phyloP scores from a whole-genome alignment of 441 rosid species.

The Biscutella laevigata region DNA sequence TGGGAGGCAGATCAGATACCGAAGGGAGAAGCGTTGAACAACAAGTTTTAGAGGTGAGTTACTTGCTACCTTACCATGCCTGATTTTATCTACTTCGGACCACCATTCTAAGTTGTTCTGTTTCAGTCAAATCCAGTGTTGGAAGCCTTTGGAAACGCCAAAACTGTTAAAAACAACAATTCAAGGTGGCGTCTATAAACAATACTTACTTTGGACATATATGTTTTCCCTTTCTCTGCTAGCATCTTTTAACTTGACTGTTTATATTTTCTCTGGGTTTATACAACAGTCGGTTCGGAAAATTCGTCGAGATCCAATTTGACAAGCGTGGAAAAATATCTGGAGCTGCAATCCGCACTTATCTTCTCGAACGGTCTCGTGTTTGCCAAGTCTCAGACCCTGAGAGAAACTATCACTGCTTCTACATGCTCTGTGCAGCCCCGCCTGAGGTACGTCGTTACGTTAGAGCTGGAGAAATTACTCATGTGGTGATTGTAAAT shows the following conservation, averaged over 20 bases:
- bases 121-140: conserved; percentile 65
- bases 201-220: conserved; percentile 2
- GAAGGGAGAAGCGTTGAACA: conserved; percentile 78
- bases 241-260: not conserved
- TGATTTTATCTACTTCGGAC: not conserved
- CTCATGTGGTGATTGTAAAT: not conserved
- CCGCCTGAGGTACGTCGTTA: conserved; percentile 41
- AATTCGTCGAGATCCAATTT: conserved; percentile 74
- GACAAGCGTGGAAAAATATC: conserved; percentile 69
- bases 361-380: conserved; percentile 66
- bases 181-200: conserved; percentile 39
- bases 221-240: not conserved
- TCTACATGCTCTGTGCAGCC: conserved; percentile 68
- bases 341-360: conserved; percentile 70
- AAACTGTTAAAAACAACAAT: conserved; percentile 68
- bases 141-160: conserved; percentile 81
- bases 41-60: conserved; percentile 62
- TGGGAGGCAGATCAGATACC: conserved; percentile 56
- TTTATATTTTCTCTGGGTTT: conserved; percentile 1
- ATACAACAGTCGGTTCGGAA: conserved; percentile 62
- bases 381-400: conserved; percentile 73
- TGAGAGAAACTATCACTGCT: conserved; percentile 70
- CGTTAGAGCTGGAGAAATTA: conserved; percentile 2
- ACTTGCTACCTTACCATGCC: not conserved
- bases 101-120: conserved; percentile 3